These are phyloP conservation scores for Dactylellina sp. DNA, from an alignment of 2,329 filamentous ascomycete species.

Conservation along the genomic window DNA sequence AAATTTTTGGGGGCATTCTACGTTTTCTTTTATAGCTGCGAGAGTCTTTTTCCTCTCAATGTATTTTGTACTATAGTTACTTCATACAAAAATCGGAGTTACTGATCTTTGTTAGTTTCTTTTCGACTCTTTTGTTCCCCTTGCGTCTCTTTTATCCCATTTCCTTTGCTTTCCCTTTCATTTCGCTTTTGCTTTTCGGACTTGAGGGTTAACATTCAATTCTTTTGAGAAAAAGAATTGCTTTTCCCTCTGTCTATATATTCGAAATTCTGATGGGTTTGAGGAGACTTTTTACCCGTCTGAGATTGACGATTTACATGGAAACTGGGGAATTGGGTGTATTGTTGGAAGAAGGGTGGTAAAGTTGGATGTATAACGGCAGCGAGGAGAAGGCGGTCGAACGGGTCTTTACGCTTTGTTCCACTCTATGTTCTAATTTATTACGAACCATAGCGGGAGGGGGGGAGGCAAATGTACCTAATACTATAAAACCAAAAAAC, in stretches of 20 bases:
- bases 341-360: not conserved
- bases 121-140: slow-evolving; percentile 19
- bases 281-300: slow-evolving; percentile 16
- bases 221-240: slow-evolving; percentile 9
- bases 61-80: slow-evolving; percentile 50
- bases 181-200: slow-evolving; percentile 25
- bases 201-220: slow-evolving; percentile 1
- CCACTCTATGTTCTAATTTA: not conserved
- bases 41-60: slow-evolving; percentile 10
- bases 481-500: not conserved
- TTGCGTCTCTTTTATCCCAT: slow-evolving; percentile 11
- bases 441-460: not conserved
- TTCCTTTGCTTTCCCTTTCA: slow-evolving; percentile 4
- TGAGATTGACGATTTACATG: not conserved
- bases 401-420: too few relatives aligned
- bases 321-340: not conserved
- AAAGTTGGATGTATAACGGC: not conserved
- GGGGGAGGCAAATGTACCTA: slow-evolving; percentile 5
- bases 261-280: not conserved
- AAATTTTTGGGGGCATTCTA: slow-evolving; percentile 25
- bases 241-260: not conserved
- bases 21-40: slow-evolving; percentile 9
- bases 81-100: slow-evolving; percentile 57
- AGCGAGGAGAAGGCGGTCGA: too few relatives aligned
- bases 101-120: slow-evolving; percentile 49